Percentiles rank a stretch among this genome's conserved stretches.
Evolutionary conservation across 2,329 filamentous ascomycete species (phyloP).

Genomic region (Cucurbitaria berberidis): DNA sequence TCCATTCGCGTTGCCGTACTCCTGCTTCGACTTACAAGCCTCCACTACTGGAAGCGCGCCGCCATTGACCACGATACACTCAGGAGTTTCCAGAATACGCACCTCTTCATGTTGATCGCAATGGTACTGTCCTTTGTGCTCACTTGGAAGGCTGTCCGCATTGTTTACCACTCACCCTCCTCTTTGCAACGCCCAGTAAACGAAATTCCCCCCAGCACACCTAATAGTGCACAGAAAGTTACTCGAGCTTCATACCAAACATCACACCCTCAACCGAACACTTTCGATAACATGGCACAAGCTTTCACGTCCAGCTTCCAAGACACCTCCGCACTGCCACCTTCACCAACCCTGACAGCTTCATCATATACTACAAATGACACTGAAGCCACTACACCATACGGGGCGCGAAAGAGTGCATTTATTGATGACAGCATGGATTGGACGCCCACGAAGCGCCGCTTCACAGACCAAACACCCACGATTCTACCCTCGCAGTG

Average conservation of each 20-base stretch:
- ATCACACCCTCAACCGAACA: constrained; percentile 32
- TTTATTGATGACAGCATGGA: constrained; percentile 69
- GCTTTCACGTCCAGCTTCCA: constrained; percentile 51
- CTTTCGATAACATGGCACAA: constrained; percentile 45
- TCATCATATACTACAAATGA: constrained; percentile 29
- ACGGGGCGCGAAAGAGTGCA: constrained; percentile 9
- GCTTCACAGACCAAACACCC: constrained; percentile 10
- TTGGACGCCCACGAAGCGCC: constrained; percentile 65
- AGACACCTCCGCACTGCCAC: constrained; percentile 33
- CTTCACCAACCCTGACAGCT: constrained; percentile 41
- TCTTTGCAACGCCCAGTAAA: constrained; percentile 32
- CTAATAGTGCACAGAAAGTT: constrained; percentile 23
- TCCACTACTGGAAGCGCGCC: constrained; percentile 37
- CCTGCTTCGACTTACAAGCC: constrained; percentile 57
- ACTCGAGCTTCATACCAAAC: constrained; percentile 33
- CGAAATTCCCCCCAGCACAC: constrained; percentile 31
- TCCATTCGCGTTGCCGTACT: constrained; percentile 67
- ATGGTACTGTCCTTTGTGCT: constrained; percentile 30
- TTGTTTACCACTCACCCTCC: constrained; percentile 54
- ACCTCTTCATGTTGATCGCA: constrained; percentile 60
- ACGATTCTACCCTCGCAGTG: constrained; percentile 31
- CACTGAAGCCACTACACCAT: constrained; percentile 36
- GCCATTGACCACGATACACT: constrained; percentile 27
- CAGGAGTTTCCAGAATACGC: constrained; percentile 55
- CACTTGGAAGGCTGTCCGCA: constrained; percentile 62